phyloP scores from a whole-genome alignment of 2,329 filamentous ascomycete species.

The Trichoderma sp. region DNA sequence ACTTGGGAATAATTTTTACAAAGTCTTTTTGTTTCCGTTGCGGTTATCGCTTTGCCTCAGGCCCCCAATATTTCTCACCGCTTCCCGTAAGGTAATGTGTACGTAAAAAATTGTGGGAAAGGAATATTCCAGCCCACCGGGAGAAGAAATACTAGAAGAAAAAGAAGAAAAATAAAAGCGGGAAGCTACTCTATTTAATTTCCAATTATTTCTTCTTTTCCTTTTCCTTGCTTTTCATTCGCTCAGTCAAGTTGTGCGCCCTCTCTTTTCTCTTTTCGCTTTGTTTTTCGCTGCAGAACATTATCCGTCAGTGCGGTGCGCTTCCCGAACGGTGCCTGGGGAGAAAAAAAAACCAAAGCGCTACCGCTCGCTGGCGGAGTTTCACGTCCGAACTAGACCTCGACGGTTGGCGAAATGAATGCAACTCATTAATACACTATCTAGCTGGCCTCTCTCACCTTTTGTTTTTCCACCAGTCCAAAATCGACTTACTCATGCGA shows the following conservation, averaged over 20 bases:
- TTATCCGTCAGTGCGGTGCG: neutral
- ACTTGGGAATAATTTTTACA: neutral
- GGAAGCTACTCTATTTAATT: neutral
- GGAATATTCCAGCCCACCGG: neutral
- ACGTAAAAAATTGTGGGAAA: neutral
- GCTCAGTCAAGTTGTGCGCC: neutral
- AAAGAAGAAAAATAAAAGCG: neutral
- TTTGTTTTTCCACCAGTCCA: neutral
- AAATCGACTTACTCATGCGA: neutral
- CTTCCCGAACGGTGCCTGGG: neutral
- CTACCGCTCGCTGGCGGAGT: neutral
- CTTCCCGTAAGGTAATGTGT: neutral
- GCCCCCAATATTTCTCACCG: neutral
- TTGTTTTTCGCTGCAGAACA: neutral
- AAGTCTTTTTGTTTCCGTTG: neutral
- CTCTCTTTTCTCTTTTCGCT: neutral
- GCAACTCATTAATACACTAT: neutral
- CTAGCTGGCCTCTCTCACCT: neutral
- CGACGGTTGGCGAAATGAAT: neutral
- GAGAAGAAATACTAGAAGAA: neutral
- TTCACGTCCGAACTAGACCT: neutral
- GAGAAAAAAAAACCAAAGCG: neutral
- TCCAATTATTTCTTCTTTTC: neutral
- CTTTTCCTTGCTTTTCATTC: neutral
- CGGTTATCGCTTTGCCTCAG: neutral